Evolutionary conservation across 805 yeast genomes (phyloP).

Genomic region (Monosporozyma solicola): DNA sequence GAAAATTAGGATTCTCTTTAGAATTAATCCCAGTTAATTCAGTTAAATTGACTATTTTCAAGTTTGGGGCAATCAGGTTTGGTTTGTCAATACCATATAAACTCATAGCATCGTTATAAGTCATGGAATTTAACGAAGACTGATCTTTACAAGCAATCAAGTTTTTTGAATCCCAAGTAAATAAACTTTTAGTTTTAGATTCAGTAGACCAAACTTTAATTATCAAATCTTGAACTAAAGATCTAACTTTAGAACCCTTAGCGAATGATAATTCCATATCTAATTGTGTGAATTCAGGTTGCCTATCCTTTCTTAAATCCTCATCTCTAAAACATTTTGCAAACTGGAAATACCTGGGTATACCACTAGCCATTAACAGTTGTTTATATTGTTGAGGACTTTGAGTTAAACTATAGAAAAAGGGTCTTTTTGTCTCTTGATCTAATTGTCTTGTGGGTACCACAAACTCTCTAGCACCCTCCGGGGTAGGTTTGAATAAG

Average conservation of each 20-base stretch:
- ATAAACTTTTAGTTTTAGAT: constrained; percentile 29
- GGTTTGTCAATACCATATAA: constrained; percentile 91
- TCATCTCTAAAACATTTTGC: constrained; percentile 96
- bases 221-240: constrained; percentile 52
- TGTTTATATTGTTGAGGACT: constrained; percentile 98
- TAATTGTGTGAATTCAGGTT: constrained; percentile 96
- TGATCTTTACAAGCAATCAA: constrained; percentile 9
- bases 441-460: constrained; percentile 69
- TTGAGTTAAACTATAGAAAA: constrained; percentile 87
- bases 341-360: constrained; percentile 75
- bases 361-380: constrained; percentile 87
- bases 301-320: constrained; percentile 88
- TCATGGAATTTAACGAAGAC: constrained; percentile 36
- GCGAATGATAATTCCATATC: constrained; percentile 92
- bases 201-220: constrained; percentile 42
- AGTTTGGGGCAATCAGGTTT: constrained; percentile 56
- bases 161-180: constrained; percentile 17
- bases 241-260: constrained; percentile 54
- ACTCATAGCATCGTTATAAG: constrained; percentile 61
- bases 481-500: constrained; percentile 91
- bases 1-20: constrained; percentile 39
- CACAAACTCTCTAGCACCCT: constrained; percentile 92
- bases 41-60: constrained; percentile 44
- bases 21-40: constrained; percentile 28
- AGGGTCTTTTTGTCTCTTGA: constrained; percentile 9